These are phyloP conservation scores for Cystobasidium pallidum DNA, from an alignment of 1,284 basidiomycete genomes.

Conservation along the genomic window DNA sequence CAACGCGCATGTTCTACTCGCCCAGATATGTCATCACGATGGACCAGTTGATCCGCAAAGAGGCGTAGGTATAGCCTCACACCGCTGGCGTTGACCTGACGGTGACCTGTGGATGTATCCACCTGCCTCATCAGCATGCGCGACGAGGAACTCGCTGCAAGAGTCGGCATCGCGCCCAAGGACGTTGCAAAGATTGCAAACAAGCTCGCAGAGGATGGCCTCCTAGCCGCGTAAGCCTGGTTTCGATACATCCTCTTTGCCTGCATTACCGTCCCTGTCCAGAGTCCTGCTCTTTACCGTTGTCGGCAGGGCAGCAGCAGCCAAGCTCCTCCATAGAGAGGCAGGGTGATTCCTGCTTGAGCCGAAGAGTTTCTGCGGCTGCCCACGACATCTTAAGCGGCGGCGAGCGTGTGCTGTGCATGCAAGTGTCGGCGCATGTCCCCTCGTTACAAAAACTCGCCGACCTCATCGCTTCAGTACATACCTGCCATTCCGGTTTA, in stretches of 20 bases:
- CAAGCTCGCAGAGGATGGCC: slow-evolving; percentile 77
- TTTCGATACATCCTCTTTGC: not conserved
- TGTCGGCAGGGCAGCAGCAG: not conserved
- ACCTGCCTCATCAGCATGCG: slow-evolving; percentile 66
- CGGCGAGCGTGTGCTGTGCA: too few relatives aligned
- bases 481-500: not conserved
- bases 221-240: slow-evolving; percentile 73
- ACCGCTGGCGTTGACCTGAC: slow-evolving; percentile 35
- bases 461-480: slow-evolving; percentile 14
- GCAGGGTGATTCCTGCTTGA: slow-evolving; percentile 5
- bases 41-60: slow-evolving; percentile 86
- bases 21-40: slow-evolving; percentile 85
- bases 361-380: not conserved
- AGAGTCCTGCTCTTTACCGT: not conserved
- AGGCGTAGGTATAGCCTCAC: slow-evolving; percentile 73
- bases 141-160: slow-evolving; percentile 85
- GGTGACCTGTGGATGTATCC: slow-evolving; percentile 24
- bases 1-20: slow-evolving; percentile 92
- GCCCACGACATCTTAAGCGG: too few relatives aligned
- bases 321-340: not conserved
- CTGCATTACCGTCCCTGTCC: slow-evolving; percentile 11
- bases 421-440: not conserved
- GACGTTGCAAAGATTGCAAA: slow-evolving; percentile 92
- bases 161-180: slow-evolving; percentile 85
- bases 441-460: not conserved